Base-by-base conservation (phyloP, 805 yeast genomes). In the Hemisphaericaspora nanyangensis region DNA sequence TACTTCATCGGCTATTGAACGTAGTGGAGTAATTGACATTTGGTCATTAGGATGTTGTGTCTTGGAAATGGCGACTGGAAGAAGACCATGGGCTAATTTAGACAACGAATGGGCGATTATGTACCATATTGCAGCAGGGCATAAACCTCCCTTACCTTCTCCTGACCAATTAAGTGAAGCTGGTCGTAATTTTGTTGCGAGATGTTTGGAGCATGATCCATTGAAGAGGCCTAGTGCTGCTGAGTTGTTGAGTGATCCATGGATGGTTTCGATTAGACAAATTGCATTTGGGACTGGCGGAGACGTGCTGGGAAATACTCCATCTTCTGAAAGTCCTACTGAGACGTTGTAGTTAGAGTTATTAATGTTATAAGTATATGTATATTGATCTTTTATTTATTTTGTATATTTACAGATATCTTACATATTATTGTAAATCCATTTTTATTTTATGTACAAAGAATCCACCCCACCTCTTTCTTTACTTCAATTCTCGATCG, bases 31-130 rank as follows among this genome's bases (percentile, higher is more conserved):
- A 3, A 75, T 66, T 34, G 99, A 93, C 63, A 85, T 93, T 25
- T 93, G 99, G 99, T 88, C 99, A 0, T 68, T 91, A 30, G 99
- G 99, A 3, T 93, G 99, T 61, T 91, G 96, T 61, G 85, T 93
- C 2, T 60, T 91, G 33, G 98, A 93, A 58, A 93, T 93, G 98
- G 87, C 91, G 2, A 90, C 98, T 0, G 99, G 99, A 11, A 72
- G 89, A 48, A 72, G 96, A 43, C 99, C 99, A 5, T 93, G 99
- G 99, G 85, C 95, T 12, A 85, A 88, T 59, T 69, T 89, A 44
- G 99, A 93, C 54, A 93, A 93, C 55, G 98, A 91, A 56, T 93
- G 95, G 95, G 96, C 98, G 2, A 86, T 93, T 37, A 91, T 93
- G 98, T 93, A 90, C 55, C 96, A 88, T 58, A 93, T 93, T 54